These are phyloP conservation scores for Fraxinus excelsior DNA, from an alignment of 257 asterid species.

Conservation along the genomic window DNA sequence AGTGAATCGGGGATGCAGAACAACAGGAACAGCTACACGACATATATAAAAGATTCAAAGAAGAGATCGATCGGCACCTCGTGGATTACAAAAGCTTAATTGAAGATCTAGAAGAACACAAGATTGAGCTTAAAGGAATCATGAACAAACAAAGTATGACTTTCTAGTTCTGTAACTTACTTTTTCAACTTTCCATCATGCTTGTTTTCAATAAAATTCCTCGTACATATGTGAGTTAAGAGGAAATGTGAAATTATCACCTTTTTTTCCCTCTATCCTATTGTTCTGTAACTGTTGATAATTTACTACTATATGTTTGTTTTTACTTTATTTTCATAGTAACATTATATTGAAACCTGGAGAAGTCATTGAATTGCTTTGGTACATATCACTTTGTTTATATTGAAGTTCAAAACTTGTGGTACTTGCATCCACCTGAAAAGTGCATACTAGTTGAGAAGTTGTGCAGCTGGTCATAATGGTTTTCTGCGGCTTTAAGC, in stretches of 20 bases:
- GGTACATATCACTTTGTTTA: slow-evolving; percentile 13
- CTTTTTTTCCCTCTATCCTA: not conserved
- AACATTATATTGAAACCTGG: slow-evolving; percentile 16
- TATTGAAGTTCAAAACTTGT: slow-evolving; percentile 2
- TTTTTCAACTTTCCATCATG: not conserved
- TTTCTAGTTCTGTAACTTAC: slow-evolving; percentile 18
- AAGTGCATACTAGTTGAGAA: not conserved
- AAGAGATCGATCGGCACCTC: slow-evolving; percentile 66
- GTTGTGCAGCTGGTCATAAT: not conserved
- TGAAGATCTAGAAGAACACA: slow-evolving; percentile 77
- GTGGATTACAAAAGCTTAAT: slow-evolving; percentile 53
- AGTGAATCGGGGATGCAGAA: slow-evolving; percentile 46
- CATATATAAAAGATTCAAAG: slow-evolving; percentile 66
- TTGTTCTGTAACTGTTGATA: slow-evolving; percentile 1
- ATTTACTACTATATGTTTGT: slow-evolving; percentile 14
- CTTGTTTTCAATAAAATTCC: slow-evolving; percentile 19
- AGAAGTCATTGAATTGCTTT: not conserved
- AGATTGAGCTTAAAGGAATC: slow-evolving; percentile 61
- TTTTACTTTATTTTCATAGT: slow-evolving; percentile 1
- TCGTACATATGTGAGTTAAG: slow-evolving; percentile 11
- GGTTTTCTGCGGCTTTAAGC: not conserved
- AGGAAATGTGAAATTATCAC: slow-evolving; percentile 5
- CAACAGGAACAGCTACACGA: slow-evolving; percentile 65
- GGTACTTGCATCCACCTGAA: slow-evolving; percentile 12
- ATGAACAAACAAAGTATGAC: slow-evolving; percentile 73